Base-by-base conservation (phyloP, 1,139 yeast genomes). In the Pneumocystis canis region DNA sequence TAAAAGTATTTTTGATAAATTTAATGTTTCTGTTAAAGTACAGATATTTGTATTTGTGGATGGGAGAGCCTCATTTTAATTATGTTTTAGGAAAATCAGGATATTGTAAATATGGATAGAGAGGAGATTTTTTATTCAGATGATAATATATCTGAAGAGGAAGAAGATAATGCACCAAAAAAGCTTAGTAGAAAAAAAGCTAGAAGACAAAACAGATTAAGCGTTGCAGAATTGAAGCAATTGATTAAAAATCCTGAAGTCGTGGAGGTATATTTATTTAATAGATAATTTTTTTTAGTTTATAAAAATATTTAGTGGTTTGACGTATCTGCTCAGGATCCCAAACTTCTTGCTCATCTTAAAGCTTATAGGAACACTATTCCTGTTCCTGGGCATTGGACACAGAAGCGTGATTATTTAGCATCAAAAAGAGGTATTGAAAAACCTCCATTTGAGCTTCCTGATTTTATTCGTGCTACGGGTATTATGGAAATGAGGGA, bases 401-500 rank as follows among this genome's bases (percentile, higher is more conserved):
- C 82, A 64, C 75, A 80, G 16, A 89, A 89, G 70, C 76, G 88
- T 62, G 96, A 88, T 60, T 90, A 85, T 68, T 75, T 92, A n/a
- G 78, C 92, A 0, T 79, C 84, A 0, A 80, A 84, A 68, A 79
- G 87, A 64, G 87, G 94, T 0, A 69, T 84, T n/a, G 90, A 85
- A 65, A 82, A 83, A 68, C 79, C 79, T 6, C 87, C 90, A 0
- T 92, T 87, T 71, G 83, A 82, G 69, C 76, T 92, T 18, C 98
- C 98, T 0, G 79, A 81, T 58, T 86, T 82, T 68, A 89, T 92
- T 59, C 79, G 77, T 60, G 89, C 83, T 63, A 92, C 97, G 0
- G 97, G 96, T 1, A 89, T 92, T 58, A 82, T 84, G 69, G 90
- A 87, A 65, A 87, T 90, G 96, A 80, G 97, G 71, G 83, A 84